These are phyloP conservation scores for Claviceps cyperi DNA, from an alignment of 2,329 filamentous ascomycete species.

Conservation along the genomic window DNA sequence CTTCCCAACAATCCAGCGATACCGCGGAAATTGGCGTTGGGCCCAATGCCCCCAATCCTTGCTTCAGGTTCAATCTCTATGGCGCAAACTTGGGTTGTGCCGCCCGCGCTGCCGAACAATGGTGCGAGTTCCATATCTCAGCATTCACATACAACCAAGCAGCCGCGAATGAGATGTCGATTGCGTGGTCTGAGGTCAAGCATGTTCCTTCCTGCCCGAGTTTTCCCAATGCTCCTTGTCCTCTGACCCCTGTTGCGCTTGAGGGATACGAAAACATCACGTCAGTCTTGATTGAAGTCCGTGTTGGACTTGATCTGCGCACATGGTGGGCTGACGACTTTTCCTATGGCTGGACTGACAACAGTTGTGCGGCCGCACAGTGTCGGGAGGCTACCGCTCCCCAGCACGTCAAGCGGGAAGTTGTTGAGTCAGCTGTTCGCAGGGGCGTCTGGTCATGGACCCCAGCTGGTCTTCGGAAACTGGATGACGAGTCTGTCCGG, in stretches of 20 bases:
- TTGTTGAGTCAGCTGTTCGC: slow-evolving; percentile 16
- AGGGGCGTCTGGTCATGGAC: slow-evolving; percentile 22
- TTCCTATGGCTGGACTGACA: slow-evolving; percentile 26
- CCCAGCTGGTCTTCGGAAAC: slow-evolving; percentile 16
- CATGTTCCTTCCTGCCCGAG: slow-evolving; percentile 23
- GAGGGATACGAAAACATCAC: slow-evolving; percentile 25
- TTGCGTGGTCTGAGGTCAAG: slow-evolving; percentile 26
- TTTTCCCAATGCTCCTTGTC: slow-evolving; percentile 19
- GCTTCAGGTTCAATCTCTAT: slow-evolving; percentile 26
- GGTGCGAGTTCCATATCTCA: slow-evolving; percentile 28
- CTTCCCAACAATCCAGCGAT: slow-evolving; percentile 16
- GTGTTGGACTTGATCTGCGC: slow-evolving; percentile 22
- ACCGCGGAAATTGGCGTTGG: slow-evolving; percentile 26
- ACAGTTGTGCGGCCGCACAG: slow-evolving; percentile 22
- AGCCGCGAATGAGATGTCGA: slow-evolving; percentile 19
- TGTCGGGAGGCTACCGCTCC: slow-evolving; percentile 18
- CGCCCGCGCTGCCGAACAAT: slow-evolving; percentile 19
- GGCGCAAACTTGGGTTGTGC: slow-evolving; percentile 25
- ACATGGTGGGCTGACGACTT: slow-evolving; percentile 29
- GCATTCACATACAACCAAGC: slow-evolving; percentile 23
- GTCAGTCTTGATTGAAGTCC: slow-evolving; percentile 23
- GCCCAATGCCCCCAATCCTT: slow-evolving; percentile 20
- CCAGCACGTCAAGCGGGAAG: slow-evolving; percentile 18
- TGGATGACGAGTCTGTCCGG: slow-evolving; percentile 19
- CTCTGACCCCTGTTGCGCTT: slow-evolving; percentile 21